Base-by-base conservation (phyloP, 2,329 filamentous ascomycete species). In the Chaetomiaceae sp. region DNA sequence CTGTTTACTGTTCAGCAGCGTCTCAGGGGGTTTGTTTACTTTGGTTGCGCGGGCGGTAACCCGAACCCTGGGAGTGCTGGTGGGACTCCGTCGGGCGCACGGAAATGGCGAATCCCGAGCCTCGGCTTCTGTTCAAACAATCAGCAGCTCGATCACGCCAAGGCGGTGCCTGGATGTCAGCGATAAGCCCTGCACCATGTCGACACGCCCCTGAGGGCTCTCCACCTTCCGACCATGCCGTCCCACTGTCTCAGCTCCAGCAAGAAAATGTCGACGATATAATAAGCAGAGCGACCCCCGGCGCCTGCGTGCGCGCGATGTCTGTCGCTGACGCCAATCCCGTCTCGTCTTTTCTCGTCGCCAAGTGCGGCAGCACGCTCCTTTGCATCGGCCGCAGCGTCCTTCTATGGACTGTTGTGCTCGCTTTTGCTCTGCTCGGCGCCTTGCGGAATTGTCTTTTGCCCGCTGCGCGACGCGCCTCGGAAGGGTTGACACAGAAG, bases 321-420 rank as follows among this genome's bases (percentile, higher is more conserved):
- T 41, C 49, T 24, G 9, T 51, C 10, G 41, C 42, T 3, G 40
- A 47, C 36, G 34, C 43, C 15, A 36, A 8, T 18, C 11, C 12
- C 37, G 11, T n/a, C 11, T 42, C 49, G n/a, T 46, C 52, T 15
- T 36, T 56, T 42, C 39, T 58, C 67, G 42, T 50, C 9, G 59
- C 65, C 36, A 69, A 68, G 67, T 73, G 71, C 58, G 67, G 66
- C 30, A 68, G 57, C 49, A 68, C 67, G 2, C 53, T 68, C 46
- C 52, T 70, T 53, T 73, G 70, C 57, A 56, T 67, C 49, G 52
- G 66, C 18, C 66, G 68, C 50, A 63, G 60, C 32, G 52, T 65
- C 18, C 64, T 68, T 30, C 67, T 73, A 48, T 74, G 70, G 71
- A 53, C 60, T 24, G 56, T 71, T 43, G 70, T 65, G 8, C 38